Conservation (phyloP, 805 yeast genomes). For the Barnettozyma vustinii region DNA sequence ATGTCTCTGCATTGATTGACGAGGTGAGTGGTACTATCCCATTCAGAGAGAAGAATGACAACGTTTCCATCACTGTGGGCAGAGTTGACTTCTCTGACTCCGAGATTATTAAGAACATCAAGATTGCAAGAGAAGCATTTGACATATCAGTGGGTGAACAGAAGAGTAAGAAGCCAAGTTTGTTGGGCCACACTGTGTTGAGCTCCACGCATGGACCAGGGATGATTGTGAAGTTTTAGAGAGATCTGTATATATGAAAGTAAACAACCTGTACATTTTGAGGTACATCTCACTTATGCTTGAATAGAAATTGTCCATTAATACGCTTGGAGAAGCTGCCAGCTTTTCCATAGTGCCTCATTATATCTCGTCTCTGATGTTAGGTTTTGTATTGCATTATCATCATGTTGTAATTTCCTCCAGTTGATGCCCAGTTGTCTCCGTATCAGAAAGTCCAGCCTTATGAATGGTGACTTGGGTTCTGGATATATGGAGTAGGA, state of each 20-base stretch:
- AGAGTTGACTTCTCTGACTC: slow-evolving; percentile 72
- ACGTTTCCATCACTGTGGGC: slow-evolving; percentile 66
- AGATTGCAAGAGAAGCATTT: slow-evolving; percentile 60
- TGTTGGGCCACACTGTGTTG: slow-evolving; percentile 63
- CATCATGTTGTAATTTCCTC: not conserved
- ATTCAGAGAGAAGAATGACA: slow-evolving; percentile 67
- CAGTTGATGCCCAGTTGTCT: slow-evolving; percentile 6
- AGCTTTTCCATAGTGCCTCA: not conserved
- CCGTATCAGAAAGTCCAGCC: slow-evolving; percentile 10
- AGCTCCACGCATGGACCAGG: slow-evolving; percentile 78
- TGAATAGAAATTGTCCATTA: not conserved
- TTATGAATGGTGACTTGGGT: slow-evolving; percentile 11
- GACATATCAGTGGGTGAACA: slow-evolving; percentile 46
- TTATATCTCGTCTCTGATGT: not conserved
- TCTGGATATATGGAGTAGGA: not conserved
- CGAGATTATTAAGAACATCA: slow-evolving; percentile 66
- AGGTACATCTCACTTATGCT: too few species aligned
- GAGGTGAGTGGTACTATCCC: slow-evolving; percentile 62
- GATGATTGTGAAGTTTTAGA: slow-evolving; percentile 47
- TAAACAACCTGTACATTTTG: not conserved
- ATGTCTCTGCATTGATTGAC: slow-evolving; percentile 48
- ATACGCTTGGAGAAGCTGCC: not conserved
- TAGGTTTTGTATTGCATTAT: not conserved
- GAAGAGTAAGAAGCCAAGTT: slow-evolving; percentile 60
- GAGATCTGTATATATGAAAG: slow-evolving; percentile 6